phyloP scores from a whole-genome alignment of 2,329 filamentous ascomycete genomes.

The Ophiosphaerella narmari region DNA sequence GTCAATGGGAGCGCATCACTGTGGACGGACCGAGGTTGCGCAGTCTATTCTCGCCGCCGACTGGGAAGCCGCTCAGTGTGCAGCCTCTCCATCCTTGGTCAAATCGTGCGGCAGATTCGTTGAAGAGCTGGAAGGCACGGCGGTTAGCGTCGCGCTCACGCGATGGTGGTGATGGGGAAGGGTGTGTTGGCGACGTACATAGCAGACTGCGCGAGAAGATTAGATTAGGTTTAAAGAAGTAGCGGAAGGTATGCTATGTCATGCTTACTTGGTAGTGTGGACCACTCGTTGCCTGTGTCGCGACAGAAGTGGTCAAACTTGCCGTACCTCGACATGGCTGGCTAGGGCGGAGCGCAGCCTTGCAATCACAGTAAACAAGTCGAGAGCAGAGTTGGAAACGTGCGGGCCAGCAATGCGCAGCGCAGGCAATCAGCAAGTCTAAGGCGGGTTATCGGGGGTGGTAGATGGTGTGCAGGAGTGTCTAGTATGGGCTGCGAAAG shows the following conservation, averaged over 20 bases:
- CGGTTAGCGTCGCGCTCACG: constrained; percentile 32
- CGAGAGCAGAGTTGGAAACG: constrained; percentile 1
- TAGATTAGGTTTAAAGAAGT: constrained; percentile 24
- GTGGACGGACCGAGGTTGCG: constrained; percentile 77
- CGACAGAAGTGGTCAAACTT: constrained; percentile 55
- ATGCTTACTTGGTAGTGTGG: constrained; percentile 47
- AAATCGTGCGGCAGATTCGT: constrained; percentile 62
- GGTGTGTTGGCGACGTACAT: constrained; percentile 45
- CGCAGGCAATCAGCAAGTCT: constrained; percentile 9
- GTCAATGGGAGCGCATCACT: constrained; percentile 5
- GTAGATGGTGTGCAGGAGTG: constrained; percentile 1
- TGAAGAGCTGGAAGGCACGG: constrained; percentile 63
- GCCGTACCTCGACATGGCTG: constrained; percentile 43
- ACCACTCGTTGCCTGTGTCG: constrained; percentile 50
- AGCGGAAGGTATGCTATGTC: background rate
- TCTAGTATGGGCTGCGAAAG: constrained; percentile 12
- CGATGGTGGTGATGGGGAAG: constrained; percentile 11
- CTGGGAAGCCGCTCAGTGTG: constrained; percentile 72
- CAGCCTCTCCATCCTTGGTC: constrained; percentile 69
- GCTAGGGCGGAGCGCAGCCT: constrained; percentile 32
- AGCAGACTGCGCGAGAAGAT: constrained; percentile 49
- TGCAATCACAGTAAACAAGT: constrained; percentile 16
- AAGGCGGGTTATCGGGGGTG: constrained; percentile 11
- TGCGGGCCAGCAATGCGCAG: background rate
- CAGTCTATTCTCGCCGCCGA: constrained; percentile 69